phyloP scores from a whole-genome alignment of 805 yeast genomes.

The Diddensiella transvaalensis region DNA sequence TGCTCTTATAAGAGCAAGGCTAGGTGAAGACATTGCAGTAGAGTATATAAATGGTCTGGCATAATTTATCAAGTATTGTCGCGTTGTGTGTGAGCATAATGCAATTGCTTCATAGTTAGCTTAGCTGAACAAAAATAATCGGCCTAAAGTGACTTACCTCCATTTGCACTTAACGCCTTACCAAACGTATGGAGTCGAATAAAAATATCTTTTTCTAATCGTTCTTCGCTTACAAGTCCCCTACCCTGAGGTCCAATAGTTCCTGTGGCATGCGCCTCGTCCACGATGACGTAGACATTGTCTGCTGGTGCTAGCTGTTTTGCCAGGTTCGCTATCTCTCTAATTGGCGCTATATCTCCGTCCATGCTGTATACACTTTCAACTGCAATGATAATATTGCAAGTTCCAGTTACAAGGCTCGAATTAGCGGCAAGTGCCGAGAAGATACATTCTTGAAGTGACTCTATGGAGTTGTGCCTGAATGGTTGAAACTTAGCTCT shows the following conservation, averaged over 20 bases:
- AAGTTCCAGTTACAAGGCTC: neutral
- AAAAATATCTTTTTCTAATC: slow-evolving; percentile 19
- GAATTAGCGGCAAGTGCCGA: neutral
- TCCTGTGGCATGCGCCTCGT: slow-evolving; percentile 91
- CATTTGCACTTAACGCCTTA: slow-evolving; percentile 25
- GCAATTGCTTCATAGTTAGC: slow-evolving; percentile 16
- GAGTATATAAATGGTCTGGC: slow-evolving; percentile 27
- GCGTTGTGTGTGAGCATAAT: slow-evolving; percentile 16
- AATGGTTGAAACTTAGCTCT: slow-evolving; percentile 15
- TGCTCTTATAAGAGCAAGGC: slow-evolving; percentile 21
- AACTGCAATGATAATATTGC: slow-evolving; percentile 24
- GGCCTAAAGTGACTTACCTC: slow-evolving; percentile 13
- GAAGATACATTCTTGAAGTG: slow-evolving; percentile 4
- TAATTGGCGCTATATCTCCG: slow-evolving; percentile 25
- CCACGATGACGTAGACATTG: slow-evolving; percentile 73
- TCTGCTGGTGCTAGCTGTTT: slow-evolving; percentile 7
- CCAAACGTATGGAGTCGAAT: slow-evolving; percentile 27
- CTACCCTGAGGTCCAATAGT: slow-evolving; percentile 81
- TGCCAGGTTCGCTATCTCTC: slow-evolving; percentile 5
- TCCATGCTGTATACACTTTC: slow-evolving; percentile 28
- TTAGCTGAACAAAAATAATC: neutral
- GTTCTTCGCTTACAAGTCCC: slow-evolving; percentile 40
- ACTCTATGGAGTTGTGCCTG: slow-evolving; percentile 19
- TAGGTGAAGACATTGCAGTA: slow-evolving; percentile 19
- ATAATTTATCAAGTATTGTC: slow-evolving; percentile 22